phyloP scores from a whole-genome alignment of 768 basidiomycete genomes.

The Leccinum boreale region DNA sequence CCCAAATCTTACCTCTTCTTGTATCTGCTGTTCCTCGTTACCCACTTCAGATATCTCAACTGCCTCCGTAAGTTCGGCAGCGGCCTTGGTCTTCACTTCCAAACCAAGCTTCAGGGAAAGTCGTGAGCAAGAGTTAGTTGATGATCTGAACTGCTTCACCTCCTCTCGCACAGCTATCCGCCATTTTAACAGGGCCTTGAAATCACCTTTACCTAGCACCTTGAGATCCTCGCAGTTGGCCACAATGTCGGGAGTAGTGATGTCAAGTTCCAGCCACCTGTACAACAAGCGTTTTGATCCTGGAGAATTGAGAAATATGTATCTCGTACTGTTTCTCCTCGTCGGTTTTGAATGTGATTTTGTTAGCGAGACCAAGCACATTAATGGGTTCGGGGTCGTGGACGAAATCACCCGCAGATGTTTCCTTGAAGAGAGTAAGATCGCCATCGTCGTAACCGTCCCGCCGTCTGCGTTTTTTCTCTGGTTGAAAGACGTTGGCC shows the following conservation, averaged over 20 bases:
- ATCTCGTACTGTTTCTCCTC: conserved; percentile 76
- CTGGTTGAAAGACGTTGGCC: conserved; percentile 94
- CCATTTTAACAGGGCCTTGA: conserved; percentile 93
- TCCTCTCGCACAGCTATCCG: conserved; percentile 83
- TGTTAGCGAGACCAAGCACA: conserved; percentile 74
- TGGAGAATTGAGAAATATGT: not conserved
- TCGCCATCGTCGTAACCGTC: conserved; percentile 96
- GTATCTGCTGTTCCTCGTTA: conserved; percentile 87
- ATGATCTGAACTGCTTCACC: conserved; percentile 37
- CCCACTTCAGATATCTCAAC: conserved; percentile 63
- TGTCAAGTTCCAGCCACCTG: conserved; percentile 70
- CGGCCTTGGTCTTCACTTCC: conserved; percentile 72
- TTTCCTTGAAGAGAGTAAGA: conserved; percentile 81
- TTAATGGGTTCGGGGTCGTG: conserved; percentile 67
- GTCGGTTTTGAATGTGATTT: conserved; percentile 71
- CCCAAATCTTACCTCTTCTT: conserved; percentile 64
- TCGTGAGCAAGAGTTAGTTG: conserved; percentile 3
- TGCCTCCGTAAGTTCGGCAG: conserved; percentile 72
- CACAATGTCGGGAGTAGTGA: conserved; percentile 78
- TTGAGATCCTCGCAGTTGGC: conserved; percentile 90
- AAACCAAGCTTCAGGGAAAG: conserved; percentile 61
- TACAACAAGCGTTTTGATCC: conserved; percentile 3
- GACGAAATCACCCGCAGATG: conserved; percentile 71
- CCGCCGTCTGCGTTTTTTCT: conserved; percentile 90
- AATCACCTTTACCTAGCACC: conserved; percentile 96